These are phyloP conservation scores for Populus alba DNA, from an alignment of 345 rosid genomes.

Conservation along the genomic window DNA sequence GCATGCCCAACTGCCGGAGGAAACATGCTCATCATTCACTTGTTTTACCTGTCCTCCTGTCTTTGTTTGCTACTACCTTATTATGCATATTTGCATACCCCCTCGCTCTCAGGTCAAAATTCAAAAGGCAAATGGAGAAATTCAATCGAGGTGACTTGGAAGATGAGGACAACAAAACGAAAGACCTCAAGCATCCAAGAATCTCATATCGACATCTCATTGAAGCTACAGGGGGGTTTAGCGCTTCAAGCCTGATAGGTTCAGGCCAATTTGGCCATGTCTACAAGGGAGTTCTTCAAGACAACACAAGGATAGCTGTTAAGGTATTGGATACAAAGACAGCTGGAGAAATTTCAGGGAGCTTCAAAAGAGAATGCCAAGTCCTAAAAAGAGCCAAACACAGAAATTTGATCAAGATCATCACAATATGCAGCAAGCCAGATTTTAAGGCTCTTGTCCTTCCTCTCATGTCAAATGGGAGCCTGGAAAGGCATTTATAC, in stretches of 20 bases:
- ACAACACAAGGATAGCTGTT: constrained; percentile 73
- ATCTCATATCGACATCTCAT: constrained; percentile 64
- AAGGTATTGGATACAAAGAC: constrained; percentile 65
- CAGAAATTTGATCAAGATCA: constrained; percentile 77
- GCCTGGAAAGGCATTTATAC: constrained; percentile 73
- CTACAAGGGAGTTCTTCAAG: constrained; percentile 71
- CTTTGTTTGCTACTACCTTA: constrained; percentile 44
- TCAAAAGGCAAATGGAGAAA: constrained; percentile 29
- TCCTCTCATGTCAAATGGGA: constrained; percentile 84
- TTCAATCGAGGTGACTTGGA: constrained; percentile 38
- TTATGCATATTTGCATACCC: constrained; percentile 50
- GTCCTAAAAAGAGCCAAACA: constrained; percentile 74
- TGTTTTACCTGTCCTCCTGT: constrained; percentile 52
- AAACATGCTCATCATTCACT: constrained; percentile 34
- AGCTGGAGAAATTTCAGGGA: constrained; percentile 45
- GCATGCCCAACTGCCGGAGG: constrained; percentile 63
- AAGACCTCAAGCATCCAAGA: constrained; percentile 55
- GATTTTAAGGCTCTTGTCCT: constrained; percentile 85
- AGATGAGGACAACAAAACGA: constrained; percentile 50
- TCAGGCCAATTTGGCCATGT: constrained; percentile 84
- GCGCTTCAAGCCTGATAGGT: constrained; percentile 65
- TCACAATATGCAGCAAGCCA: constrained; percentile 79
- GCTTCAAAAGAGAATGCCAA: constrained; percentile 82
- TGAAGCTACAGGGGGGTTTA: constrained; percentile 79
- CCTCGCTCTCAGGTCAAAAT: constrained; percentile 42